Base-by-base conservation (phyloP, 2,329 filamentous ascomycete genomes). In the Clarireedia hainanense region DNA sequence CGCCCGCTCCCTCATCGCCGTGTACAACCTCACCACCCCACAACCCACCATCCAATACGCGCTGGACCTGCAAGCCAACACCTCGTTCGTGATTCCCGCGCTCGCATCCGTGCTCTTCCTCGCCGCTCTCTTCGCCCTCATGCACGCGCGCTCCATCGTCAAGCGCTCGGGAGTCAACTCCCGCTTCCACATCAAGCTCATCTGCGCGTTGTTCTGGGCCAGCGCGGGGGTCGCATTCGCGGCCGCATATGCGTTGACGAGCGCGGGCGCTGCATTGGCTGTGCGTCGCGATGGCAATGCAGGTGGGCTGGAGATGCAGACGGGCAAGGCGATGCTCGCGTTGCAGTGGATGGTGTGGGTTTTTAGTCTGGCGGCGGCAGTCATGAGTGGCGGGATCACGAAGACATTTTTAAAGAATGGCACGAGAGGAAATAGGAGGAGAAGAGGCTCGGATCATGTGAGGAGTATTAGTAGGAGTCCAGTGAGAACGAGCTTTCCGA, bases 331-430 rank as follows among this genome's bases (percentile, higher is more conserved):
- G 14, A 53, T 47, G 42, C 17, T 47, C 1, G 43, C 51, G 12
- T 24, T 53, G 4, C 51, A 53, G 23, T 53, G 43, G 51, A 53
- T 47, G 43, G 39, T 43, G 10, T 53, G 27, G 20, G 34, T 40
- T 23, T 47, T 53, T 15, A 53, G 20, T 2, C 12, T 27, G n/a
- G 14, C 27, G 2, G 51, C 43, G 1, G 51, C 43, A 4, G 7
- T 24, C 17, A 53, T 53, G 51, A 53, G 43, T 6, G 51, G 51
- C 7, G 27, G 43, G 15, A 39, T 52, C 20, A 47, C 20, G 4
- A 39, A 10, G 3, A 39, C 9, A 1, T 40, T 53, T 39, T 30
- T 53, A 10, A 1, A 26, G 3, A 23, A 10, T 10, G 15, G 6
- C 2, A n/a, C 9, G 3, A 37, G 34, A 37, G 17, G n/a, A 10